phyloP scores from a whole-genome alignment of 1,284 basidiomycete species.

The Irpex rosettiformis region DNA sequence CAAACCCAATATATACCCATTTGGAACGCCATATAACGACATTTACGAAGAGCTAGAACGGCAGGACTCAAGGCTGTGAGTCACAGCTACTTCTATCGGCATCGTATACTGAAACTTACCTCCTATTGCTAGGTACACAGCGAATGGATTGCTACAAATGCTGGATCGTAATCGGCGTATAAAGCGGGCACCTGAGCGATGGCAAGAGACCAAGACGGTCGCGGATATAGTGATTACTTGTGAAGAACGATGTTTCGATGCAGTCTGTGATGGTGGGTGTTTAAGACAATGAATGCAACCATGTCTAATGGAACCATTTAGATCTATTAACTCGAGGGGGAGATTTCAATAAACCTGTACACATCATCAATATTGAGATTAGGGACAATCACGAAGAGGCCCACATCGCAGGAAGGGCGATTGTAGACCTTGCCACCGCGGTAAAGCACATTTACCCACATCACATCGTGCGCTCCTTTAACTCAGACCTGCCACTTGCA shows the following conservation, averaged over 20 bases:
- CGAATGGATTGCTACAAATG: conserved; percentile 97
- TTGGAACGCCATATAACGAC: conserved; percentile 97
- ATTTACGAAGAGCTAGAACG: conserved; percentile 92
- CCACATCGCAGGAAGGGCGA: conserved; percentile 90
- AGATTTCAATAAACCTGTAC: conserved; percentile 91
- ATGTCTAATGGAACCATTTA: conserved; percentile 28
- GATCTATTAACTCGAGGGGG: conserved; percentile 89
- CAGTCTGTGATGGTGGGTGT: conserved; percentile 92
- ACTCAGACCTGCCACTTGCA: conserved; percentile 28
- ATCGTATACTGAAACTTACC: not conserved
- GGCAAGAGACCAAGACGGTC: conserved; percentile 87
- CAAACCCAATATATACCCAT: conserved; percentile 96
- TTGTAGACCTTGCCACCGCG: conserved; percentile 88
- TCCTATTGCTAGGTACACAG: conserved; percentile 68
- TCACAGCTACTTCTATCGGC: conserved; percentile 15
- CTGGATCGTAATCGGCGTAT: conserved; percentile 93
- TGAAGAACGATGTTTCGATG: conserved; percentile 98
- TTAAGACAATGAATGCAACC: conserved; percentile 9
- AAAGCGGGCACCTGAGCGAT: conserved; percentile 92
- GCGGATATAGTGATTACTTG: conserved; percentile 98
- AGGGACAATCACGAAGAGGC: conserved; percentile 99
- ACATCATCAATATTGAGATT: conserved; percentile 98
- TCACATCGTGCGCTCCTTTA: not conserved
- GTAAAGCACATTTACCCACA: conserved; percentile 44
- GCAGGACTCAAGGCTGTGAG: conserved; percentile 86